A percentile compares a stretch with the other conserved stretches of the same genome.
Conservation (phyloP, 1,139 yeast species). For the Diutina sp. region DNA sequence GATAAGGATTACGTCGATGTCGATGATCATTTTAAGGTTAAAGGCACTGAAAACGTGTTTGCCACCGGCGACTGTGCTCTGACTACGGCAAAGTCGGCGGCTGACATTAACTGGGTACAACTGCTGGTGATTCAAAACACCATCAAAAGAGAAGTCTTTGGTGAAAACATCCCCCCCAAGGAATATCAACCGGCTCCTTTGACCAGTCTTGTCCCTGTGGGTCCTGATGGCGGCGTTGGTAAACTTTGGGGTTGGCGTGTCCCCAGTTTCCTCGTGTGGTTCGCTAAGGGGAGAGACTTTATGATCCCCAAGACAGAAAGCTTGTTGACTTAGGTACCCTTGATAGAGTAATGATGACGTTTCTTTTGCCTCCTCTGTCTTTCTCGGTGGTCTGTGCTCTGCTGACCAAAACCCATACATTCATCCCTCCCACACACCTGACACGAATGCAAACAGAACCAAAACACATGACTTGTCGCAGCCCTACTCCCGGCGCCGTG, state of each 20-base stretch:
- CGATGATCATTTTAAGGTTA: conserved; percentile 14
- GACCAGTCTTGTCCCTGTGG: conserved; percentile 18
- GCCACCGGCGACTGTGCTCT: conserved; percentile 22
- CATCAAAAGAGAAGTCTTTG: not conserved
- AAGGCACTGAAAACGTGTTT: conserved; percentile 14
- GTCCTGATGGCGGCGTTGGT: conserved; percentile 25
- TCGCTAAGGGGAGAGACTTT: conserved; percentile 10
- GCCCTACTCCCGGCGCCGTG: not conserved
- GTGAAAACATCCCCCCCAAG: conserved; percentile 1
- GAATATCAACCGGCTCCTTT: conserved; percentile 6
- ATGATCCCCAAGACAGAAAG: not conserved
- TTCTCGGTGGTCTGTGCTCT: not conserved
- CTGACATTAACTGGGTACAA: conserved; percentile 16
- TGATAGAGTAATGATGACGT: too few species aligned
- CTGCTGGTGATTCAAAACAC: conserved; percentile 7
- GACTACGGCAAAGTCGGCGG: conserved; percentile 11
- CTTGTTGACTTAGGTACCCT: not conserved
- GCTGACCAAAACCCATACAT: not conserved
- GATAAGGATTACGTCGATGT: conserved; percentile 13
- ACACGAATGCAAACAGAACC: too few species aligned
- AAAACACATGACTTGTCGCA: not conserved
- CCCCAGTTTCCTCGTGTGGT: conserved; percentile 19
- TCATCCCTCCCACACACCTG: not conserved
- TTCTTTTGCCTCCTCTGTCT: not conserved
- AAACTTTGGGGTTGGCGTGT: conserved; percentile 13